Base-by-base conservation (phyloP, 208 protist species). In the Trypanosomatidae sp. region DNA sequence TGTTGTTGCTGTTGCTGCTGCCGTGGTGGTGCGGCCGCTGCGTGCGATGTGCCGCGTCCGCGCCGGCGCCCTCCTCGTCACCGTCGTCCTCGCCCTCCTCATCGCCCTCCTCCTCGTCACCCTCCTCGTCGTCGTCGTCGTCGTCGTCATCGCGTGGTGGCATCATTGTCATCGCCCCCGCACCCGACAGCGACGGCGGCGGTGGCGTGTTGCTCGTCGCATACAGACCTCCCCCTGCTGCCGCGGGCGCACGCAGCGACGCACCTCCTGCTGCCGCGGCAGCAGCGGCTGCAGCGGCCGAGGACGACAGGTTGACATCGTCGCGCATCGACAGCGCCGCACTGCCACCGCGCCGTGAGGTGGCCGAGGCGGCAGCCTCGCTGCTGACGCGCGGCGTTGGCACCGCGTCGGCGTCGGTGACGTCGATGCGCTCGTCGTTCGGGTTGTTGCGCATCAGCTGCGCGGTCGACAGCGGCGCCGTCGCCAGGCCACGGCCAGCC, bases 341-440 rank as follows among this genome's bases (percentile, higher is more conserved):
- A n/a, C n/a, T n/a, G n/a, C n/a, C n/a, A n/a, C n/a, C n/a, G n/a
- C n/a, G n/a, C n/a, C n/a, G n/a, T n/a, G n/a, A n/a, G n/a, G n/a
- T n/a, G n/a, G n/a, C n/a, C n/a, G n/a, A n/a, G n/a, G n/a, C n/a
- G n/a, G n/a, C n/a, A n/a, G n/a, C n/a, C n/a, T n/a, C n/a, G n/a
- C n/a, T n/a, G n/a, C n/a, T n/a, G n/a, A 44, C 53, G 18, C 40
- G 59, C 38, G 84, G 82, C 11, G 84, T 89, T 15, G 56, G 24
- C 20, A 87, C 49, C 38, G 52, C 58, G 32, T 85, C 74, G 6
- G 53, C 63, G 19, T 68, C 64, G 15, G 52, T 59, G 23, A 94
- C 66, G 6, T 68, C 70, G 3, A 94, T 50, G 1, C 71, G 57
- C 58, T 94, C 90, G 55, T 96, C 90, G 56, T 83, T 90, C 0